Base-by-base conservation (phyloP, 139 green algal species). In the Auxenochlorella pyrenoidosa region DNA sequence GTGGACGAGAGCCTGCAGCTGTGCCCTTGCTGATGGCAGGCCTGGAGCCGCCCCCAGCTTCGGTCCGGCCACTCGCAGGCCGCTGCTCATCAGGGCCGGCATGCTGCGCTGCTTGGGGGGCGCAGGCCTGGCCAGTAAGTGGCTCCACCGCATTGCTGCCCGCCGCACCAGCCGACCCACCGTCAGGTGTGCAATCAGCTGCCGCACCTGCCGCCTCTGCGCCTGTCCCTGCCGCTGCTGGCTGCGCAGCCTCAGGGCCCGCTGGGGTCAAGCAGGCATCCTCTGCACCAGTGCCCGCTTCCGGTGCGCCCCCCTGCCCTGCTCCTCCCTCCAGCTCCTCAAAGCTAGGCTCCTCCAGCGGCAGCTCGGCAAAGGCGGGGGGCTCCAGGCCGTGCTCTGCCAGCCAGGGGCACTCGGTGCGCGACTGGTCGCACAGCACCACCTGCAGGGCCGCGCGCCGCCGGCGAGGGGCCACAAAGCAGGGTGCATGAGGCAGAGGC, bases 371-470 rank as follows among this genome's bases (percentile, higher is more conserved):
- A 36, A 79, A 66, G 10, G 82, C 18, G 21, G 82, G 82, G 32
- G 44, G 43, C 66, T 78, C 66, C 65, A 86, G 16, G 41, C 82
- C 82, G 44, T 79, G 22, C 66, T 68, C 43, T 6, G n/a, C 13
- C 40, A 86, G 40, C 32, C 43, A 79, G 43, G 82, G 82, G 44
- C 82, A 86, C 43, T 70, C 32, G 5, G 21, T 24, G 32, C n/a
- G 43, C 2, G 66, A 44, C 66, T 86, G 82, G 66, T 78, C 70
- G n/a, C 82, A 73, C 66, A 79, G 41, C 26, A 43, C 66, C 43
- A 86, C 66, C 80, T 86, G 82, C 28, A 75, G 10, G 38, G 51
- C 1, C 19, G 34, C 47, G 47, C 47, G 16, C 54, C 16, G 54
- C 66, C 32, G n/a, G 16, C 8, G 65, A 72, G 59, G 59, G 24